Evolutionary conservation across 257 asterid species (phyloP).

Genomic region (Jacaranda mimosifolia): DNA sequence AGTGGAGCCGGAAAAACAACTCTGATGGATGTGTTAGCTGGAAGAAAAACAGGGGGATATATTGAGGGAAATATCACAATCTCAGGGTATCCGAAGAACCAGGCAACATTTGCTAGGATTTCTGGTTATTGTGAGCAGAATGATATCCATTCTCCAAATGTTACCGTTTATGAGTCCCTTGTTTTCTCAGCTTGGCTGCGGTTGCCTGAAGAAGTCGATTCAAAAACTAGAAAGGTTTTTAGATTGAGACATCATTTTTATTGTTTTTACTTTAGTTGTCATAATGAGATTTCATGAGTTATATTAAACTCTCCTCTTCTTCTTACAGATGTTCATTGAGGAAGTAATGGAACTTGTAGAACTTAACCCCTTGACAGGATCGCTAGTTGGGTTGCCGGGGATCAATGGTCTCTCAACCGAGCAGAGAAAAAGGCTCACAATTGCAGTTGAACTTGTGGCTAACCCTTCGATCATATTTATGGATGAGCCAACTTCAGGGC

Average conservation of each 20-base stretch:
- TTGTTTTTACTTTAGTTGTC: neutral
- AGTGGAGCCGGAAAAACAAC: slow-evolving; percentile 76
- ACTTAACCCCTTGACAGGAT: slow-evolving; percentile 50
- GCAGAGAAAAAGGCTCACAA: slow-evolving; percentile 67
- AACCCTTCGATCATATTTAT: slow-evolving; percentile 69
- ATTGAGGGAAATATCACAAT: slow-evolving; percentile 59
- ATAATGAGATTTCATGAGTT: slow-evolving; percentile 5
- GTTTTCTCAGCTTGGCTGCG: slow-evolving; percentile 61
- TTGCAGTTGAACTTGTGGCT: slow-evolving; percentile 73
- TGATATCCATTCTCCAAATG: slow-evolving; percentile 65
- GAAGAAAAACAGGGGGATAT: slow-evolving; percentile 68
- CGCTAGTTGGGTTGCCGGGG: slow-evolving; percentile 66
- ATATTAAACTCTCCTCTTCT: slow-evolving; percentile 14
- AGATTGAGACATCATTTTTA: neutral
- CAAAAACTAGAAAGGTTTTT: slow-evolving; percentile 53
- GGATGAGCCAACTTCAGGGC: slow-evolving; percentile 75
- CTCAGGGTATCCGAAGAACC: slow-evolving; percentile 64
- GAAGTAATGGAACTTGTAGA: slow-evolving; percentile 76
- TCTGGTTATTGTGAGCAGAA: slow-evolving; percentile 66
- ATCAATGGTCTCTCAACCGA: slow-evolving; percentile 63
- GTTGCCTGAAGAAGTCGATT: slow-evolving; percentile 54
- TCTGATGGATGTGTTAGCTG: slow-evolving; percentile 63
- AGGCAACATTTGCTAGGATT: slow-evolving; percentile 62
- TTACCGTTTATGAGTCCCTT: slow-evolving; percentile 60
- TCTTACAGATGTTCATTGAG: slow-evolving; percentile 57